Base-by-base conservation (phyloP, 192 early-diverging fungal species). In the Backusella australiensis region DNA sequence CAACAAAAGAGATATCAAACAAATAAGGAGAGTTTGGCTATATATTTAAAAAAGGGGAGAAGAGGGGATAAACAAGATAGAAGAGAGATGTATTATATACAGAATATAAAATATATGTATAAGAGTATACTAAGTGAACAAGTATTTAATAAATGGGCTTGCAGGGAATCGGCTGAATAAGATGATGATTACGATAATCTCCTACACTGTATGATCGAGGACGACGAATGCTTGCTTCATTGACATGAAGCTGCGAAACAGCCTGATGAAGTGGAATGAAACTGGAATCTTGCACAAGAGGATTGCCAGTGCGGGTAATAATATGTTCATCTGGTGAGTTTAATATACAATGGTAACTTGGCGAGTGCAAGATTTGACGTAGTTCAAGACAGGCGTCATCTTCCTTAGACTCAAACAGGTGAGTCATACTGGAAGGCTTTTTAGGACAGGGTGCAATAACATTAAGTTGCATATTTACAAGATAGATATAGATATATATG, bases 201-300 rank as follows among this genome's bases (percentile, higher is more conserved):
- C 65, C 74, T 26, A 75, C 74, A 12, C 74, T 75, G 39, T 67
- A 75, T 6, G 74, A 75, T 46, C 74, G 46, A 8, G 74, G 74
- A 32, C 74, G 56, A 21, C 29, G 17, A 36, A 23, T 9, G 14
- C 41, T n/a, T 7, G 32, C 26, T 17, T 75, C 74, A 17, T 59
- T 66, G 21, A 75, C 74, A 17, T 75, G 74, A 29, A 67, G 65
- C 9, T 75, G 74, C 3, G 74, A 44, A 19, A 75, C 65, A 66
- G 74, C 74, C 17, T 75, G 74, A 44, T 75, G 74, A 26, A 75
- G 65, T 42, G 74, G 74, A 67, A 75, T 75, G 34, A 75, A 75
- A 5, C 74, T 75, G 21, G 74, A 75, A 44, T 75, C 74, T 67
- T 75, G 74, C 17, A 52, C 34, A 67, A 75, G 74, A 14, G 74